These are phyloP conservation scores for Fusarium sp. DNA, from an alignment of 2,329 filamentous ascomycete species.

Conservation along the genomic window DNA sequence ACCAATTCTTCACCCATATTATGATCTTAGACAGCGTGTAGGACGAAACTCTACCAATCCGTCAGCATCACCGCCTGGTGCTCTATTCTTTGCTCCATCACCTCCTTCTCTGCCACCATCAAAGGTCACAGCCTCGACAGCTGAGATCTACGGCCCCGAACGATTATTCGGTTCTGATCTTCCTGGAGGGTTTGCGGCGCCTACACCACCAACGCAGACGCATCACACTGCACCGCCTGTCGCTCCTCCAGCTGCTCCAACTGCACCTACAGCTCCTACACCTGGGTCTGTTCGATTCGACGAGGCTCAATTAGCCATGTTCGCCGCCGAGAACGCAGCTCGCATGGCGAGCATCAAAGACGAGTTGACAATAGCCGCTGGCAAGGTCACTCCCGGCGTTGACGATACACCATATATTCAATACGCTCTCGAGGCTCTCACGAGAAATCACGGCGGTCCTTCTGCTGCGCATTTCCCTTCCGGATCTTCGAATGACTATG, in stretches of 20 bases:
- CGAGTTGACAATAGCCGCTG: slow-evolving; percentile 59
- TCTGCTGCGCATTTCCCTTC: slow-evolving; percentile 63
- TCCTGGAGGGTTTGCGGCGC: slow-evolving; percentile 34
- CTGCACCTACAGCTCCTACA: slow-evolving; percentile 7
- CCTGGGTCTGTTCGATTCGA: slow-evolving; percentile 49
- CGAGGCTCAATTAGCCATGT: slow-evolving; percentile 53
- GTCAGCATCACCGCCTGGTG: slow-evolving; percentile 48
- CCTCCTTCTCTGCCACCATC: slow-evolving; percentile 48
- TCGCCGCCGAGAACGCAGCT: slow-evolving; percentile 47
- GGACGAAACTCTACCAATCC: slow-evolving; percentile 29
- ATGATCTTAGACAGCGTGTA: slow-evolving; percentile 40
- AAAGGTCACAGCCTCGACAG: slow-evolving; percentile 44
- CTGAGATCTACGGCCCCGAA: slow-evolving; percentile 58
- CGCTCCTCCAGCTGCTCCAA: slow-evolving; percentile 13
- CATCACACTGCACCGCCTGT: slow-evolving; percentile 19
- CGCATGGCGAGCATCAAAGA: slow-evolving; percentile 59
- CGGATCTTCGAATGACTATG: slow-evolving; percentile 45
- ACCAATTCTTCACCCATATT: slow-evolving; percentile 40
- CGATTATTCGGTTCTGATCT: slow-evolving; percentile 50
- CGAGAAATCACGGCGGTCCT: slow-evolving; percentile 73
- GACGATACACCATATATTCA: slow-evolving; percentile 90
- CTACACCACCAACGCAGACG: slow-evolving; percentile 28
- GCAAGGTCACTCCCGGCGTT: slow-evolving; percentile 75
- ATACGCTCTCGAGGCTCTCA: slow-evolving; percentile 89
- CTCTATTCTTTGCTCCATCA: slow-evolving; percentile 50